These are phyloP conservation scores for Violaceomyces palustris DNA, from an alignment of 1,284 basidiomycete genomes.

Conservation along the genomic window DNA sequence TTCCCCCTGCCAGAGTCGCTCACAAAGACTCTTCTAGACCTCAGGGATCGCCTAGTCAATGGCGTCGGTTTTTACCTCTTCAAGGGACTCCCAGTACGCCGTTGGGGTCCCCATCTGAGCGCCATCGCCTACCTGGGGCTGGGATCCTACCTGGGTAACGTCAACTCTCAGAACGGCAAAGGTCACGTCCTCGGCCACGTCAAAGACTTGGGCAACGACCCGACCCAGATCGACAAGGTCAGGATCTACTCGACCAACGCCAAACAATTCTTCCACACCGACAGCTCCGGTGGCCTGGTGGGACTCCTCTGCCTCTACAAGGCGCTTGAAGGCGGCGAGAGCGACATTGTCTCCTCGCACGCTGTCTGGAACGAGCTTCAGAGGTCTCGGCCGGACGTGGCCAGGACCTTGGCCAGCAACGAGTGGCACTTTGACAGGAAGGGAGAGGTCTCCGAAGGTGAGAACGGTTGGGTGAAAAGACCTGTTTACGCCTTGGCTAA, in stretches of 20 bases:
- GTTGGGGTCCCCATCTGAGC: conserved; percentile 52
- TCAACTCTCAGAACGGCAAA: conserved; percentile 54
- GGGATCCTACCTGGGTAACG: conserved; percentile 52
- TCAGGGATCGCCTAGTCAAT: conserved; percentile 27
- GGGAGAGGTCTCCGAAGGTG: conserved; percentile 28
- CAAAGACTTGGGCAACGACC: conserved; percentile 56
- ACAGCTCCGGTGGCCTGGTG: conserved; percentile 51
- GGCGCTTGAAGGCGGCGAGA: conserved; percentile 56
- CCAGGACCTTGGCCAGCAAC: conserved; percentile 48
- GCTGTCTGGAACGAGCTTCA: conserved; percentile 56
- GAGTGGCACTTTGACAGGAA: conserved; percentile 48
- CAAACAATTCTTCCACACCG: conserved; percentile 55
- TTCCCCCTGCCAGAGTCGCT: conserved; percentile 36
- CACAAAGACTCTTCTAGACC: conserved; percentile 14
- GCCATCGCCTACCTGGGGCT: conserved; percentile 55
- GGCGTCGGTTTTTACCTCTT: conserved; percentile 54
- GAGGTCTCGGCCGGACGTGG: conserved; percentile 54
- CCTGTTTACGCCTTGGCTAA: conserved; percentile 30
- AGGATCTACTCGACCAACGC: conserved; percentile 56
- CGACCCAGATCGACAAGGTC: conserved; percentile 55
- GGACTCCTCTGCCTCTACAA: conserved; percentile 56
- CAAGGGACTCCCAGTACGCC: conserved; percentile 53
- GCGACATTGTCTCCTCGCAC: conserved; percentile 55
- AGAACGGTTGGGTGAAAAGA: conserved; percentile 23
- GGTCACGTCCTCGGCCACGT: conserved; percentile 56